A percentile compares a stretch with the other conserved stretches of the same genome.
phyloP scores from a whole-genome alignment of 2,329 filamentous ascomycete species.

The Exserohilum turcica region DNA sequence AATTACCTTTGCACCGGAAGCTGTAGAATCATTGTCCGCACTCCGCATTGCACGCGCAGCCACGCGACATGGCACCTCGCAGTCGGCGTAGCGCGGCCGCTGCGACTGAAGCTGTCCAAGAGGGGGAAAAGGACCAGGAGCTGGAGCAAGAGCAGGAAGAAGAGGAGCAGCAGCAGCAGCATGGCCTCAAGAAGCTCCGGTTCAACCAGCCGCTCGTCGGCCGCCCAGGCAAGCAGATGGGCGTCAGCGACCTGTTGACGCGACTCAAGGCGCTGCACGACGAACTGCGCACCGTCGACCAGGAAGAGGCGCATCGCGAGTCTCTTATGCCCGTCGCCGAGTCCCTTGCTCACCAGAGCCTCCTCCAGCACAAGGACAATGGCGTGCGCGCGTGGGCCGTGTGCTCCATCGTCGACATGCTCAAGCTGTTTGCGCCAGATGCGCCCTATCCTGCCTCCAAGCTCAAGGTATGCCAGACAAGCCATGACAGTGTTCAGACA shows the following conservation, averaged over 20 bases:
- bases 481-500: neutral
- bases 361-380: constrained; percentile 89
- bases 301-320: constrained; percentile 81
- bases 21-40: neutral
- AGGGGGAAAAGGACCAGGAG: constrained; percentile 29
- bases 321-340: constrained; percentile 84
- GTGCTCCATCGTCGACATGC: constrained; percentile 89
- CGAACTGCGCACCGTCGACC: constrained; percentile 84
- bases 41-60: constrained; percentile 28
- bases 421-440: constrained; percentile 90
- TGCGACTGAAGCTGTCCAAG: constrained; percentile 37
- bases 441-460: constrained; percentile 90
- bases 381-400: constrained; percentile 89
- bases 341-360: constrained; percentile 79
- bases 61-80: constrained; percentile 47
- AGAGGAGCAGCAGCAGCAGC: constrained; percentile 64
- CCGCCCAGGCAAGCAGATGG: constrained; percentile 88
- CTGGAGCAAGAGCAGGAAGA: constrained; percentile 27
- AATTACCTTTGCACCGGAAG: neutral
- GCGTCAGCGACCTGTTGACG: constrained; percentile 78
- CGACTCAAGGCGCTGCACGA: constrained; percentile 80
- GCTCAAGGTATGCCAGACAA: constrained; percentile 70
- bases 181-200: constrained; percentile 56
- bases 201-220: constrained; percentile 90
- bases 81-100: constrained; percentile 47